Evolutionary conservation across 1,284 basidiomycete species (phyloP), one percentile per base, ranked within the genome.

Genomic region (Phylloboletellus chloephorus): DNA sequence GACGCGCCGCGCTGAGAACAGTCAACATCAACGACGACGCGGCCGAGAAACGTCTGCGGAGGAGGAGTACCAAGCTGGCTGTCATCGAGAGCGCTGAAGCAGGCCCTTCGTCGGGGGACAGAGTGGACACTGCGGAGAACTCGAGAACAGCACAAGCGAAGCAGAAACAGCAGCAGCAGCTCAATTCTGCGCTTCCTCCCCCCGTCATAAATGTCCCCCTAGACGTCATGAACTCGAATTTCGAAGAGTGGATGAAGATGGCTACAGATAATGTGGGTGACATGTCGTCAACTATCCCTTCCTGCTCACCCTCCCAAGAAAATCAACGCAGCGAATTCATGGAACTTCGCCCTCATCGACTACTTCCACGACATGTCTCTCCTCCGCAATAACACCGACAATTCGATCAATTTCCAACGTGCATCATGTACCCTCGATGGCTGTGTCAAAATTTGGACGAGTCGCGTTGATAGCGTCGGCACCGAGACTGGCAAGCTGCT

Each of bases 171-270:
- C 76, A 78, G 44, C 78, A 76, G 42, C 71, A 86, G 7, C 76
- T 78, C 42, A 69, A 73, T 19, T 72, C 79, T 15, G 75, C 78
- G 2, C 70, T 76, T 11, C 73, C 78, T 43, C 73, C 76, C 2
- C 72, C 76, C 1, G 65, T 66, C 11, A 74, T 80, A 22, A 74
- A 80, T 24, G 76, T 82, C 11, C 72, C 79, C 1, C 65, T 83
- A 51, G 88, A 92, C 53, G 78, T 90, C 22, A 88, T 89, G 79
- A 88, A 73, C 65, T 85, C 80, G 26, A 94, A 93, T 55, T 94
- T 86, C 59, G 95, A 98, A 62, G 93, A 98, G 62, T 98, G 96
- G 95, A 98, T 99, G 95, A 98, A 98, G 72, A 87, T 98, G 81
- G 94, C 94, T 2, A 98, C 95, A 5, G 96, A 98, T 63, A 98